phyloP scores from a whole-genome alignment of 2,329 filamentous ascomycete genomes.

The Paecilomyces niveus region DNA sequence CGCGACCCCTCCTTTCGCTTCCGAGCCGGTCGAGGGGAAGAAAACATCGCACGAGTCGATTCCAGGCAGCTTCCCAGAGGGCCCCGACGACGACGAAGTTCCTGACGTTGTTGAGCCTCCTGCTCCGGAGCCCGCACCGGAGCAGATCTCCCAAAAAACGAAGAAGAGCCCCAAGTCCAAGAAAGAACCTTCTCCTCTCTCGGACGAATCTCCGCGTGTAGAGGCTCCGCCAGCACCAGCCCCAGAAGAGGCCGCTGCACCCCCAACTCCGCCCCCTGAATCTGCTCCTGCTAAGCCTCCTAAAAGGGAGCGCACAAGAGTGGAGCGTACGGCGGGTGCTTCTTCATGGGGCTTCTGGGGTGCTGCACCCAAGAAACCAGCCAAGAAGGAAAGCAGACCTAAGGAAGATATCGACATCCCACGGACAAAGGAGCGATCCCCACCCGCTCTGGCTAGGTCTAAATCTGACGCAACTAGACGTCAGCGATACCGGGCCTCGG shows the following conservation, averaged over 20 bases:
- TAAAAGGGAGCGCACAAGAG: slow-evolving; percentile 70
- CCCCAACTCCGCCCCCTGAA: slow-evolving; percentile 47
- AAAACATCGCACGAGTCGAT: slow-evolving; percentile 37
- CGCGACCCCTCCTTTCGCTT: slow-evolving; percentile 3
- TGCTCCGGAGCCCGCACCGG: slow-evolving; percentile 15
- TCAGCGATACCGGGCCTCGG: slow-evolving; percentile 55
- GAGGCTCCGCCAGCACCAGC: slow-evolving; percentile 4
- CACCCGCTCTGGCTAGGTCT: slow-evolving; percentile 43
- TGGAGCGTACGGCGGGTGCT: slow-evolving; percentile 61
- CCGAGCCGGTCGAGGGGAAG: slow-evolving; percentile 22
- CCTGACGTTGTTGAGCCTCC: slow-evolving; percentile 4
- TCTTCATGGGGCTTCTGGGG: slow-evolving; percentile 72
- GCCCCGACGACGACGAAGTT: slow-evolving; percentile 41
- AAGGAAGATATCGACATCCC: slow-evolving; percentile 28
- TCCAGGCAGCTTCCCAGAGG: slow-evolving; percentile 54
- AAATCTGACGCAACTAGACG: slow-evolving; percentile 50
- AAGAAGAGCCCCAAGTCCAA: slow-evolving; percentile 27
- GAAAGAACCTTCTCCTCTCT: slow-evolving; percentile 16
- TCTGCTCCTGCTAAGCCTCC: slow-evolving; percentile 51
- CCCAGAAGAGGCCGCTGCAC: slow-evolving; percentile 19
- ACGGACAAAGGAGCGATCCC: slow-evolving; percentile 33
- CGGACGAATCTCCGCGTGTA: not conserved
- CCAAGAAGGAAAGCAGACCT: slow-evolving; percentile 43
- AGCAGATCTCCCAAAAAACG: slow-evolving; percentile 4
- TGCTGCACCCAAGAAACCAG: slow-evolving; percentile 41